Base-by-base conservation (phyloP, 257 asterid species). In the Lavandula angustifolia region DNA sequence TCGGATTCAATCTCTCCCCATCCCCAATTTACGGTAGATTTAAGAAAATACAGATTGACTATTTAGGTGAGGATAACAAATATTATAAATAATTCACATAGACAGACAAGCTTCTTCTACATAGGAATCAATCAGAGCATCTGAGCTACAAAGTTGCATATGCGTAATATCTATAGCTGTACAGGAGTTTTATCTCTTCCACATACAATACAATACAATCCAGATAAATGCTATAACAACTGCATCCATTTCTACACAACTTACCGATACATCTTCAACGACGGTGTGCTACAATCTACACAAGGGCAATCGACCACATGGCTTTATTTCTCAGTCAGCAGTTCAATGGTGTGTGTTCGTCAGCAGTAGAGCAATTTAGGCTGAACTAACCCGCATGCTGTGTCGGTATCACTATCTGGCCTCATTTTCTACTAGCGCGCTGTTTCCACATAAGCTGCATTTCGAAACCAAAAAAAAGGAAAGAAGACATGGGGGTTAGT, bases 361-460 rank as follows among this genome's bases (percentile, higher is more conserved):
- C 64, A 44, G 63, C 13, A 17, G 54, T 37, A 31, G 51, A 52
- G 53, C 73, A 68, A 17, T 32, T 33, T 31, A 31, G 17, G 54
- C 32, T n/a, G 46, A 60, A 40, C 71, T 37, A 54, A 67, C 22
- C 53, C 40, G 29, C 62, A 65, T 29, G 66, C 50, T 56, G 51
- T 22, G 1, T 22, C 27, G 27, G 27, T 22, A 22, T n/a, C n/a
- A n/a, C n/a, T n/a, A n/a, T n/a, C n/a, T n/a, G n/a, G 60, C 75
- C 73, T 34, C 76, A 71, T 73, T 86, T 88, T 76, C 73, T 83
- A 65, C 81, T 85, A 6, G 76, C 78, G n/a, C 95, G 89, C 66
- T 67, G 84, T 77, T 77, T 84, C 98, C 98, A 91, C 70, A 34
- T 60, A 71, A 80, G 53, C 98, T 91, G 95, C 86, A 80, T 42